Conservation (phyloP, 1,284 basidiomycete species). For the Tilletia setariae region DNA sequence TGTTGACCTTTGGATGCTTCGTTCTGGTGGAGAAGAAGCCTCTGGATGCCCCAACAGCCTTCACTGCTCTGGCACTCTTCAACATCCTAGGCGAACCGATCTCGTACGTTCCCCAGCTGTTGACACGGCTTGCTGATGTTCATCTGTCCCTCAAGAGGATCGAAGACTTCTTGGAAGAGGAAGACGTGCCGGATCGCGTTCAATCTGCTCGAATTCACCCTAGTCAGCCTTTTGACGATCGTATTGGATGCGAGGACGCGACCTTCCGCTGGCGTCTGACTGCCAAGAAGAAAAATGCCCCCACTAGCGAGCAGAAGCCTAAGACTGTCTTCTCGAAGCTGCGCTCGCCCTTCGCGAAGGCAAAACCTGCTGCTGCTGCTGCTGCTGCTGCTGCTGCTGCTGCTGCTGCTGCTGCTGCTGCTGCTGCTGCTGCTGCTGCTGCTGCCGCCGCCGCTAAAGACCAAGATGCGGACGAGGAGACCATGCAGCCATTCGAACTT, state of each 20-base stretch:
- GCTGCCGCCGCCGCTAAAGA: background rate
- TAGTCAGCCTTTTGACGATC: conserved; percentile 47
- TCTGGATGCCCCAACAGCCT: conserved; percentile 33
- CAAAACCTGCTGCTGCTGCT: no score
- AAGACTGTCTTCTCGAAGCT: background rate
- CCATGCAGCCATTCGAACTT: conserved; percentile 30
- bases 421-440: no score
- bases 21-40: background rate
- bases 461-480: background rate
- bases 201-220: conserved; percentile 5
- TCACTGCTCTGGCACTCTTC: conserved; percentile 42
- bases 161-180: background rate
- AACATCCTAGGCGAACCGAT: conserved; percentile 11
- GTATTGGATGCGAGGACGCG: conserved; percentile 66
- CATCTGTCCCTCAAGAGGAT: background rate
- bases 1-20: conserved; percentile 5
- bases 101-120: background rate
- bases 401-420: no score
- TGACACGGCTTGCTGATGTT: background rate
- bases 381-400: no score
- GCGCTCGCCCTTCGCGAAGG: background rate
- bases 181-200: conserved; percentile 4
- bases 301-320: background rate
- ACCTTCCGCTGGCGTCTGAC: conserved; percentile 58
- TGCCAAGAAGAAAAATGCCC: conserved; percentile 2